These are phyloP conservation scores for Serendipita sp. DNA, from an alignment of 768 basidiomycete genomes.

Conservation along the genomic window DNA sequence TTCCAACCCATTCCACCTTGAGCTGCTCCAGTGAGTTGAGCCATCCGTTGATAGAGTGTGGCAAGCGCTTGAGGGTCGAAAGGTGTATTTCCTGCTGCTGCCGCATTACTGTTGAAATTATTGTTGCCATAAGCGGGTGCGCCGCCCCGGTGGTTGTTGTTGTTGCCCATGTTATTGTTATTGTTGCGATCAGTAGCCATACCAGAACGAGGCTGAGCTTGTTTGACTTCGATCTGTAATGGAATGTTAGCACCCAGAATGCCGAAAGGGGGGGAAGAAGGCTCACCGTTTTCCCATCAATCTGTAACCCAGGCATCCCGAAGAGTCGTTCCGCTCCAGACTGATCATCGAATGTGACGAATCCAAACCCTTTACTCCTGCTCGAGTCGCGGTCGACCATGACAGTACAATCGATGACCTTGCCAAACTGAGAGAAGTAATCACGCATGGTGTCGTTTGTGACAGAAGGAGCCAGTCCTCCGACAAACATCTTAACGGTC, in stretches of 20 bases:
- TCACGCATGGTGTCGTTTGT: slow-evolving; percentile 87
- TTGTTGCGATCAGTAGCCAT: slow-evolving; percentile 13
- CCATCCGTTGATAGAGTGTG: slow-evolving; percentile 89
- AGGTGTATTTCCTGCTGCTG: slow-evolving; percentile 25
- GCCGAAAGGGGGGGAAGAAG: too few species aligned
- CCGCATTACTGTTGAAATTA: slow-evolving; percentile 13
- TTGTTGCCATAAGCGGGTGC: slow-evolving; percentile 12
- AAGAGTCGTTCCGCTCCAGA: slow-evolving; percentile 82
- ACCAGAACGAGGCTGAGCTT: slow-evolving; percentile 65
- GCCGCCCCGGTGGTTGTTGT: slow-evolving; percentile 5
- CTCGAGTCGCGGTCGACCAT: slow-evolving; percentile 97
- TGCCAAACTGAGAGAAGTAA: slow-evolving; percentile 88
- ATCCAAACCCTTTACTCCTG: slow-evolving; percentile 92
- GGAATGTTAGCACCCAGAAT: background rate
- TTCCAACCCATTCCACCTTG: slow-evolving; percentile 20
- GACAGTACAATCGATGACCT: slow-evolving; percentile 93
- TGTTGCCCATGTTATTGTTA: slow-evolving; percentile 22
- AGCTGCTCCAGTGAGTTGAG: slow-evolving; percentile 52
- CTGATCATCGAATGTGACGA: slow-evolving; percentile 81
- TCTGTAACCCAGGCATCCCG: slow-evolving; percentile 72
- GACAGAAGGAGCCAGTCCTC: slow-evolving; percentile 79
- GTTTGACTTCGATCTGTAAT: slow-evolving; percentile 84
- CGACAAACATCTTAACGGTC: slow-evolving; percentile 90
- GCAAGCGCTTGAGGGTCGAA: slow-evolving; percentile 91
- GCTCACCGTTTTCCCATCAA: slow-evolving; percentile 86